Base-by-base conservation (phyloP, 257 asterid genomes). In the Fraxinus americana region DNA sequence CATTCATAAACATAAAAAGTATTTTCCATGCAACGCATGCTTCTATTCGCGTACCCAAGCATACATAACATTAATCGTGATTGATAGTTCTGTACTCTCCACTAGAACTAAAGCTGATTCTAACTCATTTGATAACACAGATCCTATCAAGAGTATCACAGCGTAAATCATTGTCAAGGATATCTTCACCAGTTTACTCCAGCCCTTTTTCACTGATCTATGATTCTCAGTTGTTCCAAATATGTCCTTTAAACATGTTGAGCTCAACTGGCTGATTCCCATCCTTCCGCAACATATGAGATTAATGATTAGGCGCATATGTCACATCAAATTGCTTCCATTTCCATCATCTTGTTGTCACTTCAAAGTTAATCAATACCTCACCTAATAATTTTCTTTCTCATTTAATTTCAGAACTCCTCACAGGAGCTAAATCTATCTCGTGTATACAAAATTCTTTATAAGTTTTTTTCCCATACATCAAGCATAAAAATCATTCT, bases 101-200 rank as follows among this genome's bases (percentile, higher is more conserved):
- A 67, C 73, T 73, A 66, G 66, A 77, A 29, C 8, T 50, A 72
- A 41, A 63, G 78, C 54, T 52, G 57, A 36, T 57, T 67, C 35
- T n/a, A 74, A 27, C 27, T 68, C 83, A 38, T 67, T 27, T 74
- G 52, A 34, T 48, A 16, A 12, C 70, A 34, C 63, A 29, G 38
- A 45, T 45, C 21, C 57, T 16, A 32, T 72, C 65, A 61, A 75
- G 43, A 19, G 32, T 74, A 75, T 41, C 36, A 35, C 67, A 21
- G 30, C 73, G 2, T 19, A 43, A 67, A 65, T 65, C 12, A 45
- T 27, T 30, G 43, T n/a, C 7, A 73, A 63, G 17, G 78, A 41
- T 41, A 50, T 38, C 21, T 73, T 77, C 57, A 38, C 29, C 6
- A 34, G 19, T n/a, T 71, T 70, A 66, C 39, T 39, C 68, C 59